Percentiles rank a stretch among this genome's conserved stretches.
Evolutionary conservation across 2,329 filamentous ascomycete species (phyloP).

Genomic region (Raffaelea deltoideospora): DNA sequence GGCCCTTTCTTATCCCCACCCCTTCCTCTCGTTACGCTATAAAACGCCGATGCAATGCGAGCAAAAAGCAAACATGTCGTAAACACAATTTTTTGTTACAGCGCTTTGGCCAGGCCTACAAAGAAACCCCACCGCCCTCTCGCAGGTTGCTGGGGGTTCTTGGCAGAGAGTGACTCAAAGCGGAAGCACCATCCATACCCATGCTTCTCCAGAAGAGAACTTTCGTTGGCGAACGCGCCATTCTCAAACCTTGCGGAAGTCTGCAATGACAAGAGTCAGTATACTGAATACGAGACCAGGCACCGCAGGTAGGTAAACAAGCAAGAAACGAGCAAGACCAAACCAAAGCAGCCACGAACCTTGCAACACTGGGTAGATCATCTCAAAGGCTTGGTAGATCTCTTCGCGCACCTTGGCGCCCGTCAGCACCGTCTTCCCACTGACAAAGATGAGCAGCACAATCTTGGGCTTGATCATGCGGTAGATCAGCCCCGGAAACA

Average conservation of each 20-base stretch:
- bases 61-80: conserved; percentile 27
- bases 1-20: background rate
- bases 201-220: too few relatives aligned
- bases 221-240: background rate
- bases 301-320: too few relatives aligned
- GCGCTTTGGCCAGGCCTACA: too few relatives aligned
- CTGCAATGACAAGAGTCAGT: too few relatives aligned
- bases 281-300: too few relatives aligned
- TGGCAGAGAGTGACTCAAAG: too few relatives aligned
- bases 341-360: conserved; percentile 34
- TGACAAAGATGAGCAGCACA: conserved; percentile 93
- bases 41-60: conserved; percentile 47
- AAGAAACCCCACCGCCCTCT: too few relatives aligned
- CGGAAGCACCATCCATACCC: too few relatives aligned
- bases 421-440: conserved; percentile 94
- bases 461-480: conserved; percentile 99
- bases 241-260: conserved; percentile 42
- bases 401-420: conserved; percentile 97
- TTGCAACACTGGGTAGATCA: conserved; percentile 92
- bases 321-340: conserved; percentile 11
- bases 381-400: conserved; percentile 92
- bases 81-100: too few relatives aligned
- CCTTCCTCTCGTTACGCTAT: conserved; percentile 1
- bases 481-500: conserved; percentile 99
- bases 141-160: too few relatives aligned